Evolutionary conservation across 139 green algal genomes (phyloP).

Genomic region (Asterochloris sp.): DNA sequence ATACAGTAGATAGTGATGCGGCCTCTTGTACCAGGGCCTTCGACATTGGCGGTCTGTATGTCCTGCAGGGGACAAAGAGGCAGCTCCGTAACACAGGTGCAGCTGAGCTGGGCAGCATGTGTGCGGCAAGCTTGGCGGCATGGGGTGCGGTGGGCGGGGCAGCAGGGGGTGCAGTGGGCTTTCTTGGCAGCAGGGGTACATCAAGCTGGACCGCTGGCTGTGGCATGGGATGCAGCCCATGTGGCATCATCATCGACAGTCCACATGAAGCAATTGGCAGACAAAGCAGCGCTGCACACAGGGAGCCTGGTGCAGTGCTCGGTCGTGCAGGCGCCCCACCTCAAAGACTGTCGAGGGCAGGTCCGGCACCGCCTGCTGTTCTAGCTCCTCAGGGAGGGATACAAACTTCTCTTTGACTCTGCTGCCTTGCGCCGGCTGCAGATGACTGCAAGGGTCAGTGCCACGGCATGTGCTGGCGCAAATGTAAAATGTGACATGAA

Average conservation of each 20-base stretch:
- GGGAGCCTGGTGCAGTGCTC: neutral
- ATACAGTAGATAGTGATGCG: constrained; percentile 67
- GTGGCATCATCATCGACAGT: too few relatives aligned
- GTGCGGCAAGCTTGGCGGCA: too few relatives aligned
- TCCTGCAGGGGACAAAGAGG: neutral
- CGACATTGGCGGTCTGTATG: neutral
- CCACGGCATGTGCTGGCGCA: neutral
- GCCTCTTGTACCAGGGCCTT: constrained; percentile 15
- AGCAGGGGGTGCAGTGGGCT: too few relatives aligned
- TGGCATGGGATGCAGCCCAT: too few relatives aligned
- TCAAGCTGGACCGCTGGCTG: too few relatives aligned
- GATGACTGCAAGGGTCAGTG: neutral
- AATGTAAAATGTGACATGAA: neutral
- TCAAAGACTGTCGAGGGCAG: constrained; percentile 23
- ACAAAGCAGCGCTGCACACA: neutral
- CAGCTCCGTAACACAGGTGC: neutral
- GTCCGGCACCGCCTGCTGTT: constrained; percentile 13
- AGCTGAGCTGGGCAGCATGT: too few relatives aligned
- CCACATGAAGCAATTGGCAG: too few relatives aligned
- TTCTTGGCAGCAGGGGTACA: too few relatives aligned
- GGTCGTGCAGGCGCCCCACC: neutral
- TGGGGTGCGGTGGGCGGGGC: too few relatives aligned
- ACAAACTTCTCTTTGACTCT: constrained; percentile 51
- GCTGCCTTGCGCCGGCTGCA: constrained; percentile 26
- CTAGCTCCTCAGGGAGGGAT: constrained; percentile 47